Evolutionary conservation across 306 rosid genomes (phyloP).

Genomic region (Trifolium subterraneum): DNA sequence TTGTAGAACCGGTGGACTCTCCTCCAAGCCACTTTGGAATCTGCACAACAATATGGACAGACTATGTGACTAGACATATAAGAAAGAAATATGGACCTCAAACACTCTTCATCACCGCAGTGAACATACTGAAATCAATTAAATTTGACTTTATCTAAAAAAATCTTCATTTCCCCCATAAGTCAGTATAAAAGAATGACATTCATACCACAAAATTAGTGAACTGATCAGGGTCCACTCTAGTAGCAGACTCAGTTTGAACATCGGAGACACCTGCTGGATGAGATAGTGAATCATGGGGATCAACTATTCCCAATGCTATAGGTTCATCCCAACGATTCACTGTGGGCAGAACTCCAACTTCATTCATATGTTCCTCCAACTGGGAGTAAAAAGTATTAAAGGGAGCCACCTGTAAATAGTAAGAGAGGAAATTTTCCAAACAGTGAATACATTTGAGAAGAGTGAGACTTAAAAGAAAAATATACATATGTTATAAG

Average conservation of each 20-base stretch:
- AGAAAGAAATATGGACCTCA: conserved; percentile 17
- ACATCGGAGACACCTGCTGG: conserved; percentile 97
- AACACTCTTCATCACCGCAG: conserved; percentile 11
- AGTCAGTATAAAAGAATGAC: conserved; percentile 16
- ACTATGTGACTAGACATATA: conserved; percentile 14
- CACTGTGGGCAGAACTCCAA: conserved; percentile 74
- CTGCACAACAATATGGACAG: conserved; percentile 55
- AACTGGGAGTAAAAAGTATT: conserved; percentile 86
- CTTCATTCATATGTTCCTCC: conserved; percentile 89
- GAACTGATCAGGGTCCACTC: conserved; percentile 85
- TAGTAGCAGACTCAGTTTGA: conserved; percentile 84
- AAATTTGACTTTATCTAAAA: not conserved
- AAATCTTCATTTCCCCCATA: conserved; percentile 15
- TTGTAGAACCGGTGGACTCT: conserved; percentile 69
- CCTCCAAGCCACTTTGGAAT: conserved; percentile 86
- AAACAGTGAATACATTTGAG: conserved; percentile 35
- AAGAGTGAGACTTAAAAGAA: conserved; percentile 22
- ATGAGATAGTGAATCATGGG: conserved; percentile 98
- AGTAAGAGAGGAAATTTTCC: conserved; percentile 17
- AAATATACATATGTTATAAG: conserved; percentile 22
- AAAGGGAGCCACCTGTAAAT: conserved; percentile 91
- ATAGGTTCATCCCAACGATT: conserved; percentile 91
- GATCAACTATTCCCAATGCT: conserved; percentile 88
- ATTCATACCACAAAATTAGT: conserved; percentile 80
- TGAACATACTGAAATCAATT: conserved; percentile 21